Evolutionary conservation across 2,329 filamentous ascomycete genomes (phyloP), one percentile per base, ranked within the genome.

Genomic region (Aspergillus fischeri): DNA sequence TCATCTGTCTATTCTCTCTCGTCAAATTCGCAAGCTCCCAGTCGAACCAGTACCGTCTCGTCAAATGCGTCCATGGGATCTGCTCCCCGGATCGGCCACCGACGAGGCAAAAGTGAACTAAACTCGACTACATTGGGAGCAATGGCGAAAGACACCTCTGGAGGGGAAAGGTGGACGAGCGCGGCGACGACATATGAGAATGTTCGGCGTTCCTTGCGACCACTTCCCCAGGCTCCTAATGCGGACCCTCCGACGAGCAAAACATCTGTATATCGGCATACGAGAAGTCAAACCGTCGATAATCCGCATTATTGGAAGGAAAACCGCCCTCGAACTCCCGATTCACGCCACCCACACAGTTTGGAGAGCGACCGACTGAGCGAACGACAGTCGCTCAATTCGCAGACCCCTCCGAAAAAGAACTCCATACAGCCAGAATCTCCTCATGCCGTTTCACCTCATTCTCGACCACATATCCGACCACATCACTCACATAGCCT

Each of bases 101-200:
- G 86, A 73, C 85, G 91, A 71, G 89, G 89, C 59, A 82, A 86
- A 73, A 93, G 90, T 75, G 90, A 94, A 78, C 83, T 83, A 56
- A 81, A 81, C 58, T 79, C 80, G 47, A 81, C 86, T 68, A 71
- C 80, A 64, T 74, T 79, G 45, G 68, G 70, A 51, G 58, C 55
- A 42, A 60, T 60, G 53, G 63, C 54, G 4, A 62, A 60, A 52
- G 63, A 63, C n/a, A 55, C 63, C 20, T 54, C 61, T 11, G 67
- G 68, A 27, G 52, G 49, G 51, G 60, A 59, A 50, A 61, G 29
- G 44, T 63, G 59, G 59, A 52, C 69, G 38, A 82, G 76, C 60
- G 80, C 84, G n/a, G 84, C 86, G 35, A 86, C 84, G 64, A 80
- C 87, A 60, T 92, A 91, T 69, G 85, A 84, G 63, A 87, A 82